Conservation (phyloP, 495 filamentous ascomycete genomes). For the Talaromyces thailandensis region DNA sequence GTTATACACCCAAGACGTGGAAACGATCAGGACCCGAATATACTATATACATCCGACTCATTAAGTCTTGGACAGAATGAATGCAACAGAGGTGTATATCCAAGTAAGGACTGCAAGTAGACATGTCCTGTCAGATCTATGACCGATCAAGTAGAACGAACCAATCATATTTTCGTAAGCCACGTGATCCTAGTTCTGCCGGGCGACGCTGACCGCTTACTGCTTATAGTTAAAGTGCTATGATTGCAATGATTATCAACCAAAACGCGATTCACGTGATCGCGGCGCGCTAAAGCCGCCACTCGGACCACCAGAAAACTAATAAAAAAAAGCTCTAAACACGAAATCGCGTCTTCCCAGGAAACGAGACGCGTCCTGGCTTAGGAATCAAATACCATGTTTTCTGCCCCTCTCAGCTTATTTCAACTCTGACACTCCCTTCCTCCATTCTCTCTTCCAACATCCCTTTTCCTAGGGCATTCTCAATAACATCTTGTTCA, state of each 20-base stretch:
- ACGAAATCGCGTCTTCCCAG: conserved; percentile 29
- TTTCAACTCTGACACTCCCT: conserved; percentile 16
- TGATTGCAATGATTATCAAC: neutral
- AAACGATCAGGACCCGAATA: neutral
- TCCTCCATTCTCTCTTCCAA: conserved; percentile 13
- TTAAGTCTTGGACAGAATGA: neutral
- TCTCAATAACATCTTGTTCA: neutral
- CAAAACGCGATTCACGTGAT: neutral
- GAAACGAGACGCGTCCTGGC: conserved; percentile 23
- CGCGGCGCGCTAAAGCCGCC: conserved; percentile 6
- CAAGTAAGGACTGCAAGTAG: neutral
- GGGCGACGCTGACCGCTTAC: neutral
- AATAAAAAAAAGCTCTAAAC: conserved; percentile 24
- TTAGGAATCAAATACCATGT: conserved; percentile 26
- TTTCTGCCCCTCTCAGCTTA: conserved; percentile 23
- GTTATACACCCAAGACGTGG: neutral
- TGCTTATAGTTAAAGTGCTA: neutral
- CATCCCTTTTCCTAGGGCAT: neutral
- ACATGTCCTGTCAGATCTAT: neutral
- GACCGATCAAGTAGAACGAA: neutral
- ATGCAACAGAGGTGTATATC: neutral
- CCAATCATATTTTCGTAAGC: neutral
- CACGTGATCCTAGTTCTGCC: neutral
- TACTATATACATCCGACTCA: neutral
- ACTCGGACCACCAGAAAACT: conserved; percentile 14